Conservation (phyloP, 2,329 filamentous ascomycete species). For the Fonsecaea erecta region DNA sequence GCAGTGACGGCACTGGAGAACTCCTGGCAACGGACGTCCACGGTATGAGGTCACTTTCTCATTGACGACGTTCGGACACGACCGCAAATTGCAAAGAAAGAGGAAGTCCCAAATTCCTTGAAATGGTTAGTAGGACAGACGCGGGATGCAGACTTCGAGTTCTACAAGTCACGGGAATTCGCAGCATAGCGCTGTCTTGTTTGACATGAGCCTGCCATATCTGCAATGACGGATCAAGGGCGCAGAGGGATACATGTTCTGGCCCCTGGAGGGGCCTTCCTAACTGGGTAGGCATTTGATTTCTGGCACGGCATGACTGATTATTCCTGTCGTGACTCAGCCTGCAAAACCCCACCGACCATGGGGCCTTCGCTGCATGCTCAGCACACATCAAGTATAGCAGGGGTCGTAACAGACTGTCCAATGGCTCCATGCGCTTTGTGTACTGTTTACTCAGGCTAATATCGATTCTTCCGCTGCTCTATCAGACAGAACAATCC, state of each 20-base stretch:
- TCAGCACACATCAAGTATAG: neutral
- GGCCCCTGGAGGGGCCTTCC: neutral
- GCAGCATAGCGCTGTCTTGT: neutral
- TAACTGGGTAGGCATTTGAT: neutral
- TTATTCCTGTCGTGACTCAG: constrained; percentile 6
- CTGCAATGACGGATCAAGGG: neutral
- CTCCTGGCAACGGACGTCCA: neutral
- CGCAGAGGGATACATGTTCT: neutral
- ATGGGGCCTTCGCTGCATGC: neutral
- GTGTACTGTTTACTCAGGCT: constrained; percentile 2
- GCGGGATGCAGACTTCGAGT: neutral
- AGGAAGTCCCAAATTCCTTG: neutral
- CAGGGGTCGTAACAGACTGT: neutral
- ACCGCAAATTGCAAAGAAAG: neutral
- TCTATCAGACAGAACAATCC: neutral
- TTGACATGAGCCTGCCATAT: neutral
- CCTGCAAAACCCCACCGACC: constrained; percentile 1
- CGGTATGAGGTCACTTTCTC: neutral
- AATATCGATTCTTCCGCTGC: constrained; percentile 1
- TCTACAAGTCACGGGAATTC: neutral
- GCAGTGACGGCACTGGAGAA: neutral
- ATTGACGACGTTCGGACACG: neutral
- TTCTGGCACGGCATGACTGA: neutral
- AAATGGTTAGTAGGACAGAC: neutral
- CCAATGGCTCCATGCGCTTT: neutral